Evolutionary conservation across 352 stramenopile species (phyloP).

Genomic region (Globisporangium perplexum): DNA sequence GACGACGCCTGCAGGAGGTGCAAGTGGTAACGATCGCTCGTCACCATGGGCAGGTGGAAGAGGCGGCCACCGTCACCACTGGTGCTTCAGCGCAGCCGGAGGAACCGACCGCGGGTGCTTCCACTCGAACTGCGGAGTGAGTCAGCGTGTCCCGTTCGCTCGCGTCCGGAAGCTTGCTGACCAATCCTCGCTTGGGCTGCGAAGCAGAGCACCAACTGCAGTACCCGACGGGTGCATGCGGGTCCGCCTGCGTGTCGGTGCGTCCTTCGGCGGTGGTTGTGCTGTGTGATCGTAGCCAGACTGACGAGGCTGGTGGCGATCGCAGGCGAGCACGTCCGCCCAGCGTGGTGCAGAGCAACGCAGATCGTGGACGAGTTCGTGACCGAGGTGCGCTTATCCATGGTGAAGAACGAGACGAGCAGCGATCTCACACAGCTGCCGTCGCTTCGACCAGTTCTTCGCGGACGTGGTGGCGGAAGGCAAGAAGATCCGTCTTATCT

Average conservation of each 20-base stretch:
- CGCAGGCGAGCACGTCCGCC: slow-evolving; percentile 38
- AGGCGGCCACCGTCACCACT: background rate
- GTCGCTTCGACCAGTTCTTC: slow-evolving; percentile 42
- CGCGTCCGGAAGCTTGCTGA: background rate
- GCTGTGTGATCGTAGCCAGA: background rate
- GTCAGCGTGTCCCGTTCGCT: background rate
- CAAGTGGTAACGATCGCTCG: background rate
- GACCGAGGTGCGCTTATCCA: slow-evolving; percentile 18
- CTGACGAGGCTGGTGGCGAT: background rate
- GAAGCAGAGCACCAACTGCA: background rate
- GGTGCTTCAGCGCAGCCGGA: background rate
- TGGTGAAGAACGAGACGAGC: background rate
- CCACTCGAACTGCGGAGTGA: background rate
- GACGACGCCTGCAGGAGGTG: background rate
- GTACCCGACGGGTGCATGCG: slow-evolving; percentile 36
- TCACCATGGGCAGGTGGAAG: background rate
- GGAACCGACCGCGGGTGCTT: too few relatives aligned
- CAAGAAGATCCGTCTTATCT: slow-evolving; percentile 72
- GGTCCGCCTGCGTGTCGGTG: slow-evolving; percentile 54
- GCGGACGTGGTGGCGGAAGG: slow-evolving; percentile 34
- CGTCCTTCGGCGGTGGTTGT: background rate
- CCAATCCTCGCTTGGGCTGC: too few relatives aligned
- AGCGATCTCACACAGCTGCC: background rate
- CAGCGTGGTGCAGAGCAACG: slow-evolving; percentile 59
- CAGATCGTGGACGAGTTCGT: slow-evolving; percentile 65